Base-by-base conservation (phyloP, 768 basidiomycete genomes). In the Leccinum boreale region DNA sequence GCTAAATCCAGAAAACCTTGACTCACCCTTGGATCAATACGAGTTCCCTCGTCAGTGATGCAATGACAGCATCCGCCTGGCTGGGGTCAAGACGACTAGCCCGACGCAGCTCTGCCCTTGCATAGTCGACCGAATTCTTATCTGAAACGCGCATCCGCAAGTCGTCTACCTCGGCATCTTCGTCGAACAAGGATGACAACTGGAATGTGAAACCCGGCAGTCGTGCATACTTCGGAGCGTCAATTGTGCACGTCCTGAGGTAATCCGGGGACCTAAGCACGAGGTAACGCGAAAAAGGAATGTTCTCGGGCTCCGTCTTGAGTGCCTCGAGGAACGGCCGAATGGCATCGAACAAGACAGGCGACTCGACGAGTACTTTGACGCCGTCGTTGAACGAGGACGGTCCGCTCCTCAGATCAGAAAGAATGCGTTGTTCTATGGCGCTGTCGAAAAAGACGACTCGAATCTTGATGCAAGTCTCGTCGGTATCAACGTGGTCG, bases 11-110 rank as follows among this genome's bases (percentile, higher is more conserved):
- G 11, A 11, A 33, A 2, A 50, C 55, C 35, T 1, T 52, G 39
- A 61, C 74, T 61, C 64, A 89, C 85, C 90, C 90, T 72, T 92
- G 89, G 39, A 92, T 86, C 49, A 92, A 70, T 0, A 81, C 75
- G 0, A 91, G 67, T 62, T 90, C 86, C 50, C 82, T 71, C 0
- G 78, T 80, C 35, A 91, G 67, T 0, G 82, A 75, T 56, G 85
- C 81, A 4, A 92, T 67, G 3, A 92, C 74, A 1, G 90, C 85
- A 55, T 89, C 85, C 0, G 79, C 84, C 65, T 92, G 90, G 67
- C 86, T 87, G 0, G 80, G 75, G 60, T 92, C 90, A 28, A 92
- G 74, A 6, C 79, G 73, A 64, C 85, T 89, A 4, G 72, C 69
- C 17, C 64, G 58, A 44, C 60, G 71, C n/a, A 90, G 68, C 44